These are phyloP conservation scores for Scedosporium aurantiacum DNA, from an alignment of 2,329 filamentous ascomycete species.

Conservation along the genomic window DNA sequence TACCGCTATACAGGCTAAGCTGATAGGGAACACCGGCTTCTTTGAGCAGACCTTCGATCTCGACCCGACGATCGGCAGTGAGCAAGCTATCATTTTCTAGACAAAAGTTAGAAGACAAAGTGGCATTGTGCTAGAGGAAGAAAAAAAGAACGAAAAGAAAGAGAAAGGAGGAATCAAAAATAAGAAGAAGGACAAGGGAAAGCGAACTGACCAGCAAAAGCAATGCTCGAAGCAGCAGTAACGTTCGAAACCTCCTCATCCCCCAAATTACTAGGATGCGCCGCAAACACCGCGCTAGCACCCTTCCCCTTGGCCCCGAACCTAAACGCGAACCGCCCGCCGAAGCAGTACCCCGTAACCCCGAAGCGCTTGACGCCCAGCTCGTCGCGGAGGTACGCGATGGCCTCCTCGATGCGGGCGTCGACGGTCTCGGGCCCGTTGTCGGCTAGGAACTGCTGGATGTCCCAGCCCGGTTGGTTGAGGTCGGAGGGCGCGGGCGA, in stretches of 20 bases:
- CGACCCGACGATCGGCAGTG: slow-evolving; percentile 39
- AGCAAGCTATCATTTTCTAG: slow-evolving; percentile 49
- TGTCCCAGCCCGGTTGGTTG: slow-evolving; percentile 18
- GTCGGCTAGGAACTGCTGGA: slow-evolving; percentile 21
- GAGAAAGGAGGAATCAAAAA: neutral
- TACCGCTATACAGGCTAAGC: slow-evolving; percentile 57
- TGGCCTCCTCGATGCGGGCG: slow-evolving; percentile 13
- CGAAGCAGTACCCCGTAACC: slow-evolving; percentile 54
- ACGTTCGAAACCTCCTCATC: slow-evolving; percentile 48
- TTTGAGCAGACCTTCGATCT: slow-evolving; percentile 48
- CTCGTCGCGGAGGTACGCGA: slow-evolving; percentile 24
- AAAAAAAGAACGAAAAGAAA: neutral
- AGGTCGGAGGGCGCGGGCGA: slow-evolving; percentile 16
- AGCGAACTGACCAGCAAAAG: slow-evolving; percentile 34
- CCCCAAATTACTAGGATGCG: slow-evolving; percentile 53
- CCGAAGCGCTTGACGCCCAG: slow-evolving; percentile 42
- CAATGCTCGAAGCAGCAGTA: slow-evolving; percentile 45
- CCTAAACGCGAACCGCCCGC: slow-evolving; percentile 33
- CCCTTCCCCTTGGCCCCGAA: slow-evolving; percentile 38
- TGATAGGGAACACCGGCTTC: slow-evolving; percentile 49
- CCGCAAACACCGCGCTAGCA: slow-evolving; percentile 48
- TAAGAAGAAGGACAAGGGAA: too few relatives aligned
- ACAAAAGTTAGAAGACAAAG: neutral
- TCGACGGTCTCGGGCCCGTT: slow-evolving; percentile 23
- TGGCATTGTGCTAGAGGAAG: neutral